Conservation (phyloP, 1,284 basidiomycete species). For the Gomphus bonarii region DNA sequence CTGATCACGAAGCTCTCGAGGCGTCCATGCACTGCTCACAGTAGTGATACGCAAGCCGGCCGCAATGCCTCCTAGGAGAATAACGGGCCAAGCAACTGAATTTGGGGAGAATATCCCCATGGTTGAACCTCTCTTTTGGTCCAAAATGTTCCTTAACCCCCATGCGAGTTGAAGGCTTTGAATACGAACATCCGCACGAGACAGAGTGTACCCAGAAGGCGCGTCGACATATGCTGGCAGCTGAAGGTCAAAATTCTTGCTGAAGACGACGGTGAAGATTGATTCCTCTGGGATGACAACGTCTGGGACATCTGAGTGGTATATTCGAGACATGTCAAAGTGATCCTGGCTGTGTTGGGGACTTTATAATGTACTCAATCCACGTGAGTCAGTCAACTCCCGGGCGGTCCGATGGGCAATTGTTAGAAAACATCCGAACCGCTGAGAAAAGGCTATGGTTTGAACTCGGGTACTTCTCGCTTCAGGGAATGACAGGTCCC, state of each 20-base stretch:
- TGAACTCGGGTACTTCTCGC: no score
- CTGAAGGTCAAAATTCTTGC: conserved; percentile 24
- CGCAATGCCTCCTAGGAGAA: conserved; percentile 43
- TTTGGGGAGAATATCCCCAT: conserved; percentile 53
- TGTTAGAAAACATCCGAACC: no score
- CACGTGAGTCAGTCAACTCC: no score
- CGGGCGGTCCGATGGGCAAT: no score
- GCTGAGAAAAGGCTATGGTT: no score
- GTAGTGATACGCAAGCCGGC: conserved; percentile 42
- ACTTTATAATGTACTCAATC: no score
- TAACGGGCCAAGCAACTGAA: conserved; percentile 51
- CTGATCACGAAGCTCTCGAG: conserved; percentile 19
- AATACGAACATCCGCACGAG: conserved; percentile 43
- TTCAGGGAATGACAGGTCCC: no score
- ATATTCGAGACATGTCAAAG: neutral
- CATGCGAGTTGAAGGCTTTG: conserved; percentile 46
- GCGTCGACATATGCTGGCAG: conserved; percentile 60
- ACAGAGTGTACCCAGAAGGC: conserved; percentile 41
- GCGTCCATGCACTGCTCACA: conserved; percentile 36
- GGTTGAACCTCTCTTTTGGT: conserved; percentile 16
- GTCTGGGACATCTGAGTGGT: conserved; percentile 9
- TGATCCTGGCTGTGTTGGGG: no score
- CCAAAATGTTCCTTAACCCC: conserved; percentile 33
- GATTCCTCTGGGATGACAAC: conserved; percentile 28
- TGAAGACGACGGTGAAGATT: conserved; percentile 43